phyloP scores from a whole-genome alignment of 2,329 filamentous ascomycete genomes.

The Colletotrichum paranaense region DNA sequence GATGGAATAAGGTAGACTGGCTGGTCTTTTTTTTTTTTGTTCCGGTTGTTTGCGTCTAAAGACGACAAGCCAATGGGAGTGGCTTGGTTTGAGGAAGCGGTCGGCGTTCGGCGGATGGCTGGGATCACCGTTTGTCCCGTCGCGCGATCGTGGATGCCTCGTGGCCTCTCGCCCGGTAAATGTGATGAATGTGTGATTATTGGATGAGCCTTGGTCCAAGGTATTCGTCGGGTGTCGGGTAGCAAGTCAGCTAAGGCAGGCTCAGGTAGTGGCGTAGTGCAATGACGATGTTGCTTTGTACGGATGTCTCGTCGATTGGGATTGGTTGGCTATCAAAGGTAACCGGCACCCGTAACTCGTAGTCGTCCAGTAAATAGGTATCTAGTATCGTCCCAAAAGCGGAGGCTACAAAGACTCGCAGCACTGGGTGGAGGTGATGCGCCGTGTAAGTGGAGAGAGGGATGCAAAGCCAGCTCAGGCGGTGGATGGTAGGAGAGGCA shows the following conservation, averaged over 20 bases:
- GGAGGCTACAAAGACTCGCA: constrained; percentile 20
- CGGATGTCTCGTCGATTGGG: constrained; percentile 3
- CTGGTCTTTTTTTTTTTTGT: not conserved
- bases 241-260: constrained; percentile 3
- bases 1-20: constrained; percentile 6
- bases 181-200: not conserved
- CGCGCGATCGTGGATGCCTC: constrained; percentile 32
- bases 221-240: constrained; percentile 20
- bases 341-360: constrained; percentile 2
- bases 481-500: not conserved
- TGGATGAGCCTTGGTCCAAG: constrained; percentile 1
- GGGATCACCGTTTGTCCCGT: constrained; percentile 31
- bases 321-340: constrained; percentile 18
- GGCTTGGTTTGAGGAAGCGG: constrained; percentile 3
- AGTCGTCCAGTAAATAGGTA: constrained; percentile 24
- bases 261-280: constrained; percentile 5
- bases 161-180: constrained; percentile 32
- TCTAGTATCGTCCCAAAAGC: not conserved
- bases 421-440: constrained; percentile 14
- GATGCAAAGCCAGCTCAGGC: not conserved
- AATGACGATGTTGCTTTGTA: constrained; percentile 12
- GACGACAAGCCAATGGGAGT: constrained; percentile 8
- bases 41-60: constrained; percentile 7
- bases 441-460: constrained; percentile 1
- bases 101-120: constrained; percentile 24